A percentile compares a stretch with the other conserved stretches of the same genome.
phyloP scores from a whole-genome alignment of 768 basidiomycete species.

The Paxillus rubicundulus region DNA sequence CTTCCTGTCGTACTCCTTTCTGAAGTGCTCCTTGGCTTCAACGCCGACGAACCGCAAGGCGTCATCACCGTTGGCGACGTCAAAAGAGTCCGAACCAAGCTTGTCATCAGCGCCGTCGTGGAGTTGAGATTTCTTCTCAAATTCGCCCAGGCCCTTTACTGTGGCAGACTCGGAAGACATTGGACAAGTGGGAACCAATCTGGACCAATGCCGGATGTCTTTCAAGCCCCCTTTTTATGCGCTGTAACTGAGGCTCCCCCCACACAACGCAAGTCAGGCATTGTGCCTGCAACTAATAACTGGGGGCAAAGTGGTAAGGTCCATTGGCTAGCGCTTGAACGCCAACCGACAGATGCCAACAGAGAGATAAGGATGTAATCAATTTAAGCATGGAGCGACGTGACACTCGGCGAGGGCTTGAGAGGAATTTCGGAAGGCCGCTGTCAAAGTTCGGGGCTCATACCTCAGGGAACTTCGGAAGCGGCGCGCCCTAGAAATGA shows the following conservation, averaged over 20 bases:
- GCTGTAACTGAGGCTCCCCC: conserved; percentile 3
- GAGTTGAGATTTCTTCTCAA: conserved; percentile 14
- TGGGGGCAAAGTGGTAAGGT: not conserved
- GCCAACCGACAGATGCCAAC: not conserved
- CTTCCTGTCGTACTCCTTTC: conserved; percentile 57
- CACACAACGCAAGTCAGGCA: not conserved
- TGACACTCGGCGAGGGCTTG: not conserved
- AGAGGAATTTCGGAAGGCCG: not conserved
- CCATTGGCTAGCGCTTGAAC: not conserved
- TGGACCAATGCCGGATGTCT: not conserved
- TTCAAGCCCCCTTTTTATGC: conserved; percentile 9
- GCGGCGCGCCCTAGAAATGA: conserved; percentile 1
- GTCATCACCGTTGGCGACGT: conserved; percentile 51
- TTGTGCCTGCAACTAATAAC: conserved; percentile 10
- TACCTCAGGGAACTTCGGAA: conserved; percentile 10
- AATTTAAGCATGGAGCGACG: conserved; percentile 9
- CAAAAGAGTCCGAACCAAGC: conserved; percentile 26
- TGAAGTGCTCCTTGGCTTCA: conserved; percentile 50
- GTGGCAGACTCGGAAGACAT: conserved; percentile 19
- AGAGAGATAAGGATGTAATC: conserved; percentile 17
- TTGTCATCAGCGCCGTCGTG: conserved; percentile 34
- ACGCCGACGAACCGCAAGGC: conserved; percentile 58
- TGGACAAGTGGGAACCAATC: not conserved
- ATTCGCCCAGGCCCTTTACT: conserved; percentile 8
- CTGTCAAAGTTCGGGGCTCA: conserved; percentile 1